phyloP scores from a whole-genome alignment of 352 stramenopile species.

The Plasmopara halstedii region DNA sequence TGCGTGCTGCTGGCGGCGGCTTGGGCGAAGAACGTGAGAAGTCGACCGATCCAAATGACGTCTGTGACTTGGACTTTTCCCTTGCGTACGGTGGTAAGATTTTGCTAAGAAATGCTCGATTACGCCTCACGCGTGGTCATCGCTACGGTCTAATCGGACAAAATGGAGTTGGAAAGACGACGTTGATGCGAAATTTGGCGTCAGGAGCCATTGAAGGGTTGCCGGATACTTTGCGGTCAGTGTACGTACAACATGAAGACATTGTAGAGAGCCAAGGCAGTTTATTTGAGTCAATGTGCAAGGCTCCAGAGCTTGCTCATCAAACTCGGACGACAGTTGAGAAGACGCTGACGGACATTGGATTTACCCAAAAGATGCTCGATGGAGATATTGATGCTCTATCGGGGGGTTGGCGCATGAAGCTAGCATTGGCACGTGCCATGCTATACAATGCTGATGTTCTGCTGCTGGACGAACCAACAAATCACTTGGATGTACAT shows the following conservation, averaged over 20 bases:
- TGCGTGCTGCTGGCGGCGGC: conserved; percentile 45
- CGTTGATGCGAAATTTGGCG: conserved; percentile 89
- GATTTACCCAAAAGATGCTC: conserved; percentile 91
- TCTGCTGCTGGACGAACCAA: conserved; percentile 92
- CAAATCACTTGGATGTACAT: conserved; percentile 94
- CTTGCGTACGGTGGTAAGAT: conserved; percentile 88
- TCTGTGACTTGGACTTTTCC: conserved; percentile 68
- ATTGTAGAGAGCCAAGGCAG: conserved; percentile 86
- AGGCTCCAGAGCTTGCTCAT: conserved; percentile 65
- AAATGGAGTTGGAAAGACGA: conserved; percentile 97
- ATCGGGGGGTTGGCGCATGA: conserved; percentile 96
- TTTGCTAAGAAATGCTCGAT: conserved; percentile 94
- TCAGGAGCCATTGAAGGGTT: conserved; percentile 88
- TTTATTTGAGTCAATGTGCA: conserved; percentile 56
- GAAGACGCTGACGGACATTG: conserved; percentile 81
- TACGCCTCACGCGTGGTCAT: conserved; percentile 91
- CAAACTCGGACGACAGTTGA: conserved; percentile 68
- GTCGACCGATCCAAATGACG: conserved; percentile 57
- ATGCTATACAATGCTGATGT: conserved; percentile 96
- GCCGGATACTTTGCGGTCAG: conserved; percentile 87
- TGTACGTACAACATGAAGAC: conserved; percentile 96
- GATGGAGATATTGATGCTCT: conserved; percentile 90
- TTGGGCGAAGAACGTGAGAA: conserved; percentile 43
- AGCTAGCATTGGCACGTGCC: conserved; percentile 90
- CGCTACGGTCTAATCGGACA: conserved; percentile 94